phyloP scores from a whole-genome alignment of 1,284 basidiomycete genomes.

The Mycosarcoma maydis region DNA sequence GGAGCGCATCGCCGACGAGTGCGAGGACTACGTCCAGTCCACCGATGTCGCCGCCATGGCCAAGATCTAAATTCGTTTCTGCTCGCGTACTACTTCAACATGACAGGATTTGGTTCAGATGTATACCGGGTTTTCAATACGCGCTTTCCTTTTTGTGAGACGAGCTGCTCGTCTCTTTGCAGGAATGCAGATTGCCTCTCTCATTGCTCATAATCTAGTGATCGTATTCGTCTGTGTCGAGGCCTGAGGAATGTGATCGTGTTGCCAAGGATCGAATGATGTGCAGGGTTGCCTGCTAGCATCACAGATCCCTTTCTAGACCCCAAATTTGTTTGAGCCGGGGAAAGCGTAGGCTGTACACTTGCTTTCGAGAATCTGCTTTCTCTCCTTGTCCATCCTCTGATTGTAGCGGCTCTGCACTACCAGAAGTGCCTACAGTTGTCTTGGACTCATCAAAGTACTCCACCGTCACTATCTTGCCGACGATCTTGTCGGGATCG shows the following conservation, averaged over 20 bases:
- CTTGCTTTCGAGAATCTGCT: slow-evolving; percentile 7
- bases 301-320: slow-evolving; percentile 31
- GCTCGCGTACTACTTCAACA: background rate
- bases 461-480: slow-evolving; percentile 52
- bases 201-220: slow-evolving; percentile 6
- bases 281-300: background rate
- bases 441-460: slow-evolving; percentile 46
- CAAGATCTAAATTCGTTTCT: slow-evolving; percentile 57
- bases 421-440: background rate
- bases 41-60: slow-evolving; percentile 73
- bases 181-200: slow-evolving; percentile 21
- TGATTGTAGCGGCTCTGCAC: background rate
- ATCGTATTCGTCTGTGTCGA: background rate
- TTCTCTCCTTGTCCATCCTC: background rate
- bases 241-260: no score
- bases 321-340: slow-evolving; percentile 53
- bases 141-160: background rate
- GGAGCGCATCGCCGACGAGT: slow-evolving; percentile 69
- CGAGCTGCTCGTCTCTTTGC: background rate
- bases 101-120: slow-evolving; percentile 11
- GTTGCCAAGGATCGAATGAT: no score
- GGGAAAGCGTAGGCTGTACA: slow-evolving; percentile 52
- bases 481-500: slow-evolving; percentile 39
- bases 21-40: slow-evolving; percentile 96
- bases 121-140: slow-evolving; percentile 47